These are phyloP conservation scores for Thelonectria blattea DNA, from an alignment of 2,329 filamentous ascomycete species.

Conservation along the genomic window DNA sequence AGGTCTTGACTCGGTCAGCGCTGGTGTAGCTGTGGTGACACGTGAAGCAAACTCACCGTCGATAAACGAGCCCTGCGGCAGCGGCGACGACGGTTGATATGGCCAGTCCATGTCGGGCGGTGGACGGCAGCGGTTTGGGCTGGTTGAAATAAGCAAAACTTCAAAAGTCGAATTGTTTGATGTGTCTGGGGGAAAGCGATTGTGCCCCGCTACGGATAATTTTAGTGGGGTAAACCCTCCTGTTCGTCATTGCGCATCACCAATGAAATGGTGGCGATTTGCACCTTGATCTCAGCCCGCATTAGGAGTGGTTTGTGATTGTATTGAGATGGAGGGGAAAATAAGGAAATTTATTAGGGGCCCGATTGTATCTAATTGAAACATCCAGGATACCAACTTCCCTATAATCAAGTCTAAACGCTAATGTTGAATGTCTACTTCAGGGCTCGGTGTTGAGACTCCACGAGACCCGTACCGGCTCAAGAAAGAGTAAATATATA, in stretches of 20 bases:
- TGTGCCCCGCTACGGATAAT: slow-evolving; percentile 35
- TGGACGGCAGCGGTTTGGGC: slow-evolving; percentile 5
- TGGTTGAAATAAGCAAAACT: slow-evolving; percentile 7
- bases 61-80: slow-evolving; percentile 34
- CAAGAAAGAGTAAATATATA: neutral
- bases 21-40: slow-evolving; percentile 1
- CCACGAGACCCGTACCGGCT: no score
- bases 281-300: no score
- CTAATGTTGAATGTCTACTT: neutral
- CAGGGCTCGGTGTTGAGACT: neutral
- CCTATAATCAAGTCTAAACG: neutral
- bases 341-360: no score
- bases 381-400: neutral
- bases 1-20: slow-evolving; percentile 39
- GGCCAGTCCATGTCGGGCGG: slow-evolving; percentile 34
- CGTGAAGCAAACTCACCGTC: slow-evolving; percentile 29
- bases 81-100: slow-evolving; percentile 35
- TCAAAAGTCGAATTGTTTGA: slow-evolving; percentile 1
- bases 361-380: neutral
- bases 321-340: no score
- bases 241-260: slow-evolving; percentile 31
- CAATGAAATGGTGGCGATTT: slow-evolving; percentile 36
- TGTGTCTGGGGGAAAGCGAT: slow-evolving; percentile 31
- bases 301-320: no score
- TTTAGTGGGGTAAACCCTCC: slow-evolving; percentile 28